phyloP scores from a whole-genome alignment of 2,329 filamentous ascomycete species.

The Penicillium sp. region DNA sequence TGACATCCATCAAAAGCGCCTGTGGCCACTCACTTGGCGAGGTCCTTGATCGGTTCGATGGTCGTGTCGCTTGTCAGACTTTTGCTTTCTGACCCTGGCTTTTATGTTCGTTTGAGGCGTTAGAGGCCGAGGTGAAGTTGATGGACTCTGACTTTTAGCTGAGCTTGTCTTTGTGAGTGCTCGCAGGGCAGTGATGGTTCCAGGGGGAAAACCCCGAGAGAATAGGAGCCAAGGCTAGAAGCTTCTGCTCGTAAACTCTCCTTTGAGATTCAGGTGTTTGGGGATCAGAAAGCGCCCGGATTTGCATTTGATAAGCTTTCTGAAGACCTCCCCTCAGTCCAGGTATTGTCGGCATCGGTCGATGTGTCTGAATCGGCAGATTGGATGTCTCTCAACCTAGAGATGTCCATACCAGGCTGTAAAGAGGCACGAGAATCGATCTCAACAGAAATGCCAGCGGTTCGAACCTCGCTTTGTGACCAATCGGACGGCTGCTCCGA shows the following conservation, averaged over 20 bases:
- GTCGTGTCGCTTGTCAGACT: neutral
- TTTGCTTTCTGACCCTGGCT: neutral
- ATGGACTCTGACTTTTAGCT: neutral
- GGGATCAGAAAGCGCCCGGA: constrained; percentile 1
- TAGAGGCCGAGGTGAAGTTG: neutral
- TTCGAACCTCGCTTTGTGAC: neutral
- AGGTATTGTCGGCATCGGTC: neutral
- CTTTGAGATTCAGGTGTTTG: neutral
- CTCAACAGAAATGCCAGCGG: neutral
- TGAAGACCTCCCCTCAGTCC: neutral
- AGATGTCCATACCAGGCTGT: neutral
- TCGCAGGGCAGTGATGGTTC: neutral
- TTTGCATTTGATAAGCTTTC: neutral
- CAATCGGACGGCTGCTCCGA: neutral
- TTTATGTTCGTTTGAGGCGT: neutral
- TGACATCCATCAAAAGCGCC: neutral
- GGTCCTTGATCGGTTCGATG: neutral
- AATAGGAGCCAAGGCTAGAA: neutral
- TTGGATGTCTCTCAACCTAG: neutral
- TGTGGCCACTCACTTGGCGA: neutral
- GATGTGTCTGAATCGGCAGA: neutral
- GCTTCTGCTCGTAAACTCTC: neutral
- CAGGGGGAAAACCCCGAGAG: neutral
- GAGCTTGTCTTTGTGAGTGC: neutral
- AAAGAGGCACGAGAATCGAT: neutral